Conservation (phyloP, 352 stramenopile species). For the Aphanomyces euteiches region DNA sequence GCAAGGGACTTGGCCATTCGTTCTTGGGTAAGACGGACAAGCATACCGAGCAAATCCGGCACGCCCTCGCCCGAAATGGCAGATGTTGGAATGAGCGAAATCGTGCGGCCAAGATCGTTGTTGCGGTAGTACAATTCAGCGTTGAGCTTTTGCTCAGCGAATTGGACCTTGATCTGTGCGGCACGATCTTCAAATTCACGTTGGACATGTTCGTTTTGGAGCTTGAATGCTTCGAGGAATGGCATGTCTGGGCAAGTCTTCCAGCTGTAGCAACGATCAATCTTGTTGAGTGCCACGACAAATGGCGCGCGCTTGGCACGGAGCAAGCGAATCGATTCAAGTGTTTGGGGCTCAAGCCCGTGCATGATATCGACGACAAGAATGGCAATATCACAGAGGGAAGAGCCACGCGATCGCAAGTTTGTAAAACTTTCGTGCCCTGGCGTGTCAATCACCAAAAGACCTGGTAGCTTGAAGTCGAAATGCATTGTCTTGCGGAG, state of each 20-base stretch:
- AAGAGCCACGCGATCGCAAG: constrained; percentile 94
- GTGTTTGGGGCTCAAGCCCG: constrained; percentile 97
- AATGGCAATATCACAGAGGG: constrained; percentile 99
- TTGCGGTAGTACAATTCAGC: constrained; percentile 99
- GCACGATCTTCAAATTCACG: constrained; percentile 95
- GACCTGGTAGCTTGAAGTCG: constrained; percentile 87
- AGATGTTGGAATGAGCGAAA: constrained; percentile 98
- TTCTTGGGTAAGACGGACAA: constrained; percentile 95
- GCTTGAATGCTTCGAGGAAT: constrained; percentile 88
- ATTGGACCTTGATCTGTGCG: constrained; percentile 91
- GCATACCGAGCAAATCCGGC: constrained; percentile 95
- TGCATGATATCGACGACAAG: constrained; percentile 99
- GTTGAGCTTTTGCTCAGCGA: constrained; percentile 97
- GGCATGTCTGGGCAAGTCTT: constrained; percentile 94
- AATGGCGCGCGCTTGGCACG: constrained; percentile 95
- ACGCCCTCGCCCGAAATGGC: constrained; percentile 98
- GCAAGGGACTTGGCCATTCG: constrained; percentile 89
- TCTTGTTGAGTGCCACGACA: constrained; percentile 99
- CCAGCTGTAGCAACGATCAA: constrained; percentile 98
- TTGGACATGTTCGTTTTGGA: constrained; percentile 91
- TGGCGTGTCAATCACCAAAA: constrained; percentile 99
- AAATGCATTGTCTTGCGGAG: constrained; percentile 73
- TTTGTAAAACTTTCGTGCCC: constrained; percentile 99
- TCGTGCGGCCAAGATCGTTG: constrained; percentile 92
- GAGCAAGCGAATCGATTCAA: constrained; percentile 98